Percentiles rank a stretch among this genome's conserved stretches.
Conservation (phyloP, 768 basidiomycete species). For the Mycena maculata region DNA sequence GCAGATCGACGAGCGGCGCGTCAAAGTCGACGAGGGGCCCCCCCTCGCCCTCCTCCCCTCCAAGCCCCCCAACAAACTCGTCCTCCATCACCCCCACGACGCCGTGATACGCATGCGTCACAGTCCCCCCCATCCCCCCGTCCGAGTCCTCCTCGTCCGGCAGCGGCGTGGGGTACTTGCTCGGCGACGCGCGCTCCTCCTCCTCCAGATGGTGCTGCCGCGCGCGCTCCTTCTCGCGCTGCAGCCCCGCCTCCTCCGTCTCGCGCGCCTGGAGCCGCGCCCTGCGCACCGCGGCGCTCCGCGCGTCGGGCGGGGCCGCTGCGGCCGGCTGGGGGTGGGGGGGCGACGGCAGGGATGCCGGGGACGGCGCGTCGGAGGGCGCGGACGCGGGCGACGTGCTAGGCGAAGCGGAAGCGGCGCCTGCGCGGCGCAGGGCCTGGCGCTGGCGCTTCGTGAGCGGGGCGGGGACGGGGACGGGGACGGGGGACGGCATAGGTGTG, state of each 20-base stretch:
- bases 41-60: no score
- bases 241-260: neutral
- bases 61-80: no score
- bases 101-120: neutral
- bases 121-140: neutral
- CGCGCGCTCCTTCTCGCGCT: neutral
- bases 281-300: no score
- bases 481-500: neutral
- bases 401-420: neutral
- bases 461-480: neutral
- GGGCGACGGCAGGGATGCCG: neutral
- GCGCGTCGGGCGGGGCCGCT: no score
- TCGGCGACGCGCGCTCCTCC: constrained; percentile 25
- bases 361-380: neutral
- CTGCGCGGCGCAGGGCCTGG: neutral
- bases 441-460: constrained; percentile 16
- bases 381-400: neutral
- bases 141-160: constrained; percentile 22
- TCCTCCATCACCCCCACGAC: neutral
- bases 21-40: no score
- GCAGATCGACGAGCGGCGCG: no score
- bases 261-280: neutral
- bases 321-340: no score
- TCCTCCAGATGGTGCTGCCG: no score
- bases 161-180: constrained; percentile 33